Evolutionary conservation across 2,329 filamentous ascomycete genomes (phyloP).

Genomic region (Colletotrichum costaricense): DNA sequence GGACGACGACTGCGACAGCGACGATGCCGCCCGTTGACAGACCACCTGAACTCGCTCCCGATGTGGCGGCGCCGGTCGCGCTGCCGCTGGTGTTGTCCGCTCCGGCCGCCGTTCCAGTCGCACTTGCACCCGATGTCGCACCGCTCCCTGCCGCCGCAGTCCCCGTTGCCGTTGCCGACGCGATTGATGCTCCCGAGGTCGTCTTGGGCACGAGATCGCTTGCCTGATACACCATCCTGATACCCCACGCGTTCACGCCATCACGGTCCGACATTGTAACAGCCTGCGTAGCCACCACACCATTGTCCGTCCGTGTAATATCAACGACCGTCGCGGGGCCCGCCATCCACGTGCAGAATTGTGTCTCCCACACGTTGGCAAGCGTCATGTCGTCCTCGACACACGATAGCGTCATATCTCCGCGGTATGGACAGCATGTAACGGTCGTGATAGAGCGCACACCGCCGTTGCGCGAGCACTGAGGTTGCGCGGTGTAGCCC

Average conservation of each 20-base stretch:
- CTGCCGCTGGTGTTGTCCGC: not conserved
- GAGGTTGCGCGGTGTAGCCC: conserved; percentile 38
- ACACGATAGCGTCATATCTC: conserved; percentile 37
- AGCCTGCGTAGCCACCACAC: conserved; percentile 22
- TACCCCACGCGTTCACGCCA: conserved; percentile 40
- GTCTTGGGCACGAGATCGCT: conserved; percentile 34
- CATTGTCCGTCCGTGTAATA: conserved; percentile 33
- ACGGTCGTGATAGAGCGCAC: conserved; percentile 41
- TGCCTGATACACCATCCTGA: conserved; percentile 42
- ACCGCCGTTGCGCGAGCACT: conserved; percentile 42
- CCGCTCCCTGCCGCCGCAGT: not conserved
- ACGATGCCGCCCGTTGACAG: conserved; percentile 16
- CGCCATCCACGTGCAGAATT: conserved; percentile 41
- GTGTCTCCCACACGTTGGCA: conserved; percentile 31
- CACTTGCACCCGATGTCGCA: not conserved
- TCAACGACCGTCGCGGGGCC: conserved; percentile 30
- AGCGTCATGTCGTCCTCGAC: conserved; percentile 38
- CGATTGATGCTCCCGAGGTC: not conserved
- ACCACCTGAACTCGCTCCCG: not conserved
- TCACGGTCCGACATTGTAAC: conserved; percentile 31
- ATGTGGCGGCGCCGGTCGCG: not conserved
- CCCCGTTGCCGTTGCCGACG: not conserved
- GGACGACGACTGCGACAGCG: conserved; percentile 12
- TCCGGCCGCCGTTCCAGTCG: not conserved
- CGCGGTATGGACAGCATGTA: conserved; percentile 40